These are phyloP conservation scores for Clitopilus passeckerianus DNA, from an alignment of 768 basidiomycete genomes.

Conservation along the genomic window DNA sequence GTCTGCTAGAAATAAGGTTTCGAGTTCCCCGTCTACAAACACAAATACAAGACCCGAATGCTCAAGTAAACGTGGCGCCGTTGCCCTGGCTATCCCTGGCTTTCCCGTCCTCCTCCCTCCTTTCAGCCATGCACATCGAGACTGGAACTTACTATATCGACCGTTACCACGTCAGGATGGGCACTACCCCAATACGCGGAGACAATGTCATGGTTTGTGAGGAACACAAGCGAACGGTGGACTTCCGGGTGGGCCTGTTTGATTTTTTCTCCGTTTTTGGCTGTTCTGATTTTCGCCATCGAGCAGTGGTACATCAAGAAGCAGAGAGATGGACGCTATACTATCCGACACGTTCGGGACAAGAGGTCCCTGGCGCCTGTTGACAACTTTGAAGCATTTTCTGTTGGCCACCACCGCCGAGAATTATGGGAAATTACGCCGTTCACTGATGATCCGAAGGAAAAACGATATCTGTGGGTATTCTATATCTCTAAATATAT, in stretches of 20 bases:
- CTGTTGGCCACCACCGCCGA: not conserved
- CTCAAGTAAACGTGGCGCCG: not conserved
- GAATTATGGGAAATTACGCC: not conserved
- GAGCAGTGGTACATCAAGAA: not conserved
- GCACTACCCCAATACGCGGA: not conserved
- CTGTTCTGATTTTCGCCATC: not conserved
- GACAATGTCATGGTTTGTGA: not conserved
- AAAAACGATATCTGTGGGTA: not conserved
- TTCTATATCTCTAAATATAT: not conserved
- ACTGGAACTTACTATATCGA: not conserved
- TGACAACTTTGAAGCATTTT: not conserved
- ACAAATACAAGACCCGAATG: too few species aligned
- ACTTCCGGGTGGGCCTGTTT: not conserved
- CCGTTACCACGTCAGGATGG: not conserved
- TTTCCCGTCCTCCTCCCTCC: not conserved
- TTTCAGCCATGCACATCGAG: not conserved
- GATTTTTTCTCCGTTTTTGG: not conserved
- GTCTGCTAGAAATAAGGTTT: too few species aligned
- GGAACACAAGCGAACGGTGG: not conserved
- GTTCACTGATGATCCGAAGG: not conserved
- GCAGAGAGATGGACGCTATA: not conserved
- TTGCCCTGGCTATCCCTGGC: not conserved
- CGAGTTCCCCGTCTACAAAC: too few species aligned
- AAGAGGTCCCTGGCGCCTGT: not conserved
- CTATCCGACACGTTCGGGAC: not conserved